Percentiles rank a stretch among this genome's conserved stretches.
phyloP scores from a whole-genome alignment of 148 eudicot genomes.

The Cornus controversa region DNA sequence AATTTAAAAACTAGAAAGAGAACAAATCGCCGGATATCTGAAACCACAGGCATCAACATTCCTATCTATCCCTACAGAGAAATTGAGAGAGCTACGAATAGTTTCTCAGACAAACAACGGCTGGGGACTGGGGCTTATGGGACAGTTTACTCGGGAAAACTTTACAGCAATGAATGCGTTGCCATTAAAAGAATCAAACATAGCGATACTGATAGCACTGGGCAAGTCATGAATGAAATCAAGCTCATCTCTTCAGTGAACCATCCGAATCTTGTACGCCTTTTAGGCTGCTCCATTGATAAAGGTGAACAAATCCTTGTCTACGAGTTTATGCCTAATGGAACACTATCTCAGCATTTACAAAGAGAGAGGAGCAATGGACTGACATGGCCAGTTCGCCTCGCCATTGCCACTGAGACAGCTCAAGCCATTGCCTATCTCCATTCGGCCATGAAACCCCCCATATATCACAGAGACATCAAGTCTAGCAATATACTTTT shows the following conservation, averaged over 20 bases:
- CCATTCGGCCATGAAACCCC: slow-evolving; percentile 58
- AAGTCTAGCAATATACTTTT: slow-evolving; percentile 74
- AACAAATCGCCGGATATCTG: slow-evolving; percentile 20
- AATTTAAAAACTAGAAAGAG: slow-evolving; percentile 9
- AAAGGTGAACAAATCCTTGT: slow-evolving; percentile 57
- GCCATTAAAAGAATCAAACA: slow-evolving; percentile 58
- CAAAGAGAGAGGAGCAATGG: slow-evolving; percentile 37
- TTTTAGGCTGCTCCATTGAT: slow-evolving; percentile 60
- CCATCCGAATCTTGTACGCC: slow-evolving; percentile 61
- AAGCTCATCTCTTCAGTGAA: slow-evolving; percentile 61
- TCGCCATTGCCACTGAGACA: slow-evolving; percentile 52
- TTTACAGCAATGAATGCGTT: slow-evolving; percentile 45
- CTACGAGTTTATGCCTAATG: slow-evolving; percentile 70
- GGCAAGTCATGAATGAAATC: slow-evolving; percentile 65
- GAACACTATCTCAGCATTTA: slow-evolving; percentile 58
- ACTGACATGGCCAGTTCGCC: slow-evolving; percentile 52
- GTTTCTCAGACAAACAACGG: slow-evolving; percentile 53
- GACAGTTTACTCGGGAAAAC: slow-evolving; percentile 58
- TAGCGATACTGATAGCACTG: slow-evolving; percentile 44
- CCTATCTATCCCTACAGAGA: slow-evolving; percentile 60
- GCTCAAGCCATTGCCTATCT: slow-evolving; percentile 72
- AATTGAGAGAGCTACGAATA: slow-evolving; percentile 54
- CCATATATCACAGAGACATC: slow-evolving; percentile 73
- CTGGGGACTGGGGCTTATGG: slow-evolving; percentile 70
- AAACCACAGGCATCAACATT: slow-evolving; percentile 41